phyloP scores from a whole-genome alignment of 352 stramenopile species.

The Plasmopara muralis region DNA sequence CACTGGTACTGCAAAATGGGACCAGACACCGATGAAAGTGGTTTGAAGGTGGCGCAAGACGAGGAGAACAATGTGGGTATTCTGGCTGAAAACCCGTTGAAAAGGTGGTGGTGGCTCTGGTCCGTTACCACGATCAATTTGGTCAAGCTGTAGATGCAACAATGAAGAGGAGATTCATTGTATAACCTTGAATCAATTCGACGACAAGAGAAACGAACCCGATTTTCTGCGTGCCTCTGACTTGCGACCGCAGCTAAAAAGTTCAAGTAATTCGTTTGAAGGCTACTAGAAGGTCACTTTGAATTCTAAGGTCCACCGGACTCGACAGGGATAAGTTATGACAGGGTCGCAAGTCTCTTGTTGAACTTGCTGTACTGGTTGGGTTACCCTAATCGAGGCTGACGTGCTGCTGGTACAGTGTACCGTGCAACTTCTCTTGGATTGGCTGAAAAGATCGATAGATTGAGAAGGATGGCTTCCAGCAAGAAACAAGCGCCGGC shows the following conservation, averaged over 20 bases:
- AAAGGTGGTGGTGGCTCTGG: not conserved
- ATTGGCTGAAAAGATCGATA: constrained; percentile 16
- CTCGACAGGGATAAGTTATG: constrained; percentile 3
- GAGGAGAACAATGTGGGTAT: constrained; percentile 15
- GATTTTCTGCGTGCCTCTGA: constrained; percentile 9
- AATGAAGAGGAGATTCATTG: constrained; percentile 8
- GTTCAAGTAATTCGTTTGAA: constrained; percentile 1
- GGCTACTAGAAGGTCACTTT: not conserved
- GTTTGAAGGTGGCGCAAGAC: constrained; percentile 5
- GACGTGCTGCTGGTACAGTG: constrained; percentile 26
- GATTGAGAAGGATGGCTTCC: constrained; percentile 8
- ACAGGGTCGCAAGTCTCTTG: constrained; percentile 15
- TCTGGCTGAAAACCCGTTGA: constrained; percentile 6
- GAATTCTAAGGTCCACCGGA: not conserved
- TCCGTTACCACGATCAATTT: constrained; percentile 18
- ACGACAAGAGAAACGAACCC: constrained; percentile 21
- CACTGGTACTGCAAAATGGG: constrained; percentile 2
- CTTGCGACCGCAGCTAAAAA: not conserved
- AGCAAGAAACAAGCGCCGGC: constrained; percentile 6
- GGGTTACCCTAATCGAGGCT: constrained; percentile 15
- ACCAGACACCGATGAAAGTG: constrained; percentile 10
- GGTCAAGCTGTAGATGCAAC: constrained; percentile 19
- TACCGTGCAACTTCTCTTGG: constrained; percentile 15
- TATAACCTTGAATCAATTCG: not conserved
- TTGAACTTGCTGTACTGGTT: constrained; percentile 24